Evolutionary conservation across 768 basidiomycete genomes (phyloP).

Genomic region (Macrolepiota fuliginosa): DNA sequence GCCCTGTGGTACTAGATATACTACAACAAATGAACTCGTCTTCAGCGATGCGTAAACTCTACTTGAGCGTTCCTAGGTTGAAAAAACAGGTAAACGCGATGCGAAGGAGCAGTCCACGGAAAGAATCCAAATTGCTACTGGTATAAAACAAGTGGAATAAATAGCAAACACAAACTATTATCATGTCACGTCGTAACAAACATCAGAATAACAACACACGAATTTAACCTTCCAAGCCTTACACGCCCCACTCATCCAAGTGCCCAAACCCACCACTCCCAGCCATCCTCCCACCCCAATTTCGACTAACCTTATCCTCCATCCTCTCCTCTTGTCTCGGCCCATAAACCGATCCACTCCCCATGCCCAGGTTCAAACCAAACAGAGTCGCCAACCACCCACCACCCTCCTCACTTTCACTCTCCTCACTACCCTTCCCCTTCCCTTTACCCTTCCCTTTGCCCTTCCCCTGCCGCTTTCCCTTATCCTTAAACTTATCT

Average conservation of each 20-base stretch:
- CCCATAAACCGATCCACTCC: conserved; percentile 13
- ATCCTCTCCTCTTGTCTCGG: conserved; percentile 42
- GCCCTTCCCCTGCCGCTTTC: conserved; percentile 24
- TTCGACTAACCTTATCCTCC: conserved; percentile 51
- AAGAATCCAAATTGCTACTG: background rate
- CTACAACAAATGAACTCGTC: background rate
- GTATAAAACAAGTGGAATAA: background rate
- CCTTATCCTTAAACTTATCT: conserved; percentile 32
- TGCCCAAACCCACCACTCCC: conserved; percentile 27
- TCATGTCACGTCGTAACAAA: background rate
- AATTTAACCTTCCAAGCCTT: conserved; percentile 13
- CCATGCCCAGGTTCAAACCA: conserved; percentile 17
- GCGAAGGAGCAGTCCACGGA: background rate
- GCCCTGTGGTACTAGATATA: background rate
- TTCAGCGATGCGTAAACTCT: background rate
- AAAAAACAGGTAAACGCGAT: background rate
- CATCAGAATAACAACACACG: background rate
- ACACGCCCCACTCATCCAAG: conserved; percentile 59
- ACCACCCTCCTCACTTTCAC: conserved; percentile 19
- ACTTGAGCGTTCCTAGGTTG: background rate
- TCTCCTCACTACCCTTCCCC: conserved; percentile 17
- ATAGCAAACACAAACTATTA: background rate
- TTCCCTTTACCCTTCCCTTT: conserved; percentile 6
- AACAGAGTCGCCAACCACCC: conserved; percentile 15
- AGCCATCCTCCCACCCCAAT: conserved; percentile 41